phyloP scores from a whole-genome alignment of 2,329 filamentous ascomycete species.

The Sphaerostilbella broomeana region DNA sequence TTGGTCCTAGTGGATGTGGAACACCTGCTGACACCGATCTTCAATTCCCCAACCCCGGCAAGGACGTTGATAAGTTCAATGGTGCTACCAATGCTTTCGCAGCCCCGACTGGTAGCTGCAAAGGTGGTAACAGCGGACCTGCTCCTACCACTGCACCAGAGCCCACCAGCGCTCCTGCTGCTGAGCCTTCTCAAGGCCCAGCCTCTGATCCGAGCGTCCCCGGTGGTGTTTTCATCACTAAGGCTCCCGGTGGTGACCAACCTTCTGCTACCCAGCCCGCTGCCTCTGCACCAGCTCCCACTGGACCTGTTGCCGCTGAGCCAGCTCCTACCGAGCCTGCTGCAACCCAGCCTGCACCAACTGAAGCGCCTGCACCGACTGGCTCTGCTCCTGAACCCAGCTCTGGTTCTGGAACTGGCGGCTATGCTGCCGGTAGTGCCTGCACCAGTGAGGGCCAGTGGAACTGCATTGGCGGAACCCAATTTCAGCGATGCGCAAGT shows the following conservation, averaged over 20 bases:
- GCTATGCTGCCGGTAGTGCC: conserved; percentile 34
- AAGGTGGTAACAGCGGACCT: no score
- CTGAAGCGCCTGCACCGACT: conserved; percentile 18
- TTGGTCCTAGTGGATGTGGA: conserved; percentile 45
- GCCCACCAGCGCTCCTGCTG: background rate
- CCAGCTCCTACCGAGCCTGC: conserved; percentile 15
- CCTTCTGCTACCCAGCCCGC: conserved; percentile 15
- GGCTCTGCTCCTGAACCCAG: conserved; percentile 12
- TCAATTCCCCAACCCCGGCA: conserved; percentile 56
- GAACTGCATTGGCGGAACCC: conserved; percentile 46
- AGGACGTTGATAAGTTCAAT: conserved; percentile 44
- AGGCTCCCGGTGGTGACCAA: conserved; percentile 14
- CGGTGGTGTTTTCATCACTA: conserved; percentile 37
- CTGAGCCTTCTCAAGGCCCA: background rate
- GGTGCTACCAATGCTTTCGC: conserved; percentile 30
- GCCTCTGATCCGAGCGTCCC: conserved; percentile 16
- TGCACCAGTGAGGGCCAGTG: conserved; percentile 44
- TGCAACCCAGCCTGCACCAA: conserved; percentile 6
- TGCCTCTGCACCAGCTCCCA: conserved; percentile 17
- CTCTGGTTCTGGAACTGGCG: conserved; percentile 18
- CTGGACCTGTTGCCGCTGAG: conserved; percentile 13
- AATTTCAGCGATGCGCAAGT: conserved; percentile 50
- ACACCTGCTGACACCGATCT: conserved; percentile 41
- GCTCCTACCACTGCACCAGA: conserved; percentile 16
- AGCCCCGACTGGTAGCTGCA: conserved; percentile 13